phyloP scores from a whole-genome alignment of 176 grass and related monocot species.

The Musa troglodytarum region DNA sequence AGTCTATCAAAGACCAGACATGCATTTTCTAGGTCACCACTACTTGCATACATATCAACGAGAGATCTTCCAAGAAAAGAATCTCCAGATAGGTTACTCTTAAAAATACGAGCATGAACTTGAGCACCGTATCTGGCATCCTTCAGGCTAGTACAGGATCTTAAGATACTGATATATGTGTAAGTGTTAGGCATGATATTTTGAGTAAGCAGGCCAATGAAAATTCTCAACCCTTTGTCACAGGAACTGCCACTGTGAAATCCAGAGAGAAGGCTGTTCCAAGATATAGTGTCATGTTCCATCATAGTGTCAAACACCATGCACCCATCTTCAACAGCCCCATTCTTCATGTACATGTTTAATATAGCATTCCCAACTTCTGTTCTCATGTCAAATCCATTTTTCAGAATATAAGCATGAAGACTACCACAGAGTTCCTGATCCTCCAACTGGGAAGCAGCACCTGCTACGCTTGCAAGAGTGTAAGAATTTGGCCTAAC shows the following conservation, averaged over 20 bases:
- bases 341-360: slow-evolving; percentile 38
- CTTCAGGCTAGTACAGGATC: slow-evolving; percentile 29
- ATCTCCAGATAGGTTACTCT: slow-evolving; percentile 31
- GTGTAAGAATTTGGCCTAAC: slow-evolving; percentile 26
- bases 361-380: slow-evolving; percentile 31
- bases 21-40: slow-evolving; percentile 26
- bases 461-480: slow-evolving; percentile 18
- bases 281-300: slow-evolving; percentile 31
- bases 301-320: slow-evolving; percentile 20
- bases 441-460: slow-evolving; percentile 24
- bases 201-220: slow-evolving; percentile 26
- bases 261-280: slow-evolving; percentile 38
- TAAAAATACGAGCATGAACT: slow-evolving; percentile 36
- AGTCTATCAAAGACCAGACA: slow-evolving; percentile 19
- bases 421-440: slow-evolving; percentile 21
- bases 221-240: slow-evolving; percentile 32
- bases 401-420: slow-evolving; percentile 34
- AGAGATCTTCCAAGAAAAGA: slow-evolving; percentile 29
- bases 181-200: slow-evolving; percentile 28
- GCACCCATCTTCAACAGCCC: slow-evolving; percentile 19
- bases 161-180: slow-evolving; percentile 28
- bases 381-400: slow-evolving; percentile 20
- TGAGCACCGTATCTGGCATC: slow-evolving; percentile 23
- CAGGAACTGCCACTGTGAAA: slow-evolving; percentile 31
- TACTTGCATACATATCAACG: slow-evolving; percentile 42